Base-by-base conservation (phyloP, 352 stramenopile genomes). In the Phytophthora idaei region DNA sequence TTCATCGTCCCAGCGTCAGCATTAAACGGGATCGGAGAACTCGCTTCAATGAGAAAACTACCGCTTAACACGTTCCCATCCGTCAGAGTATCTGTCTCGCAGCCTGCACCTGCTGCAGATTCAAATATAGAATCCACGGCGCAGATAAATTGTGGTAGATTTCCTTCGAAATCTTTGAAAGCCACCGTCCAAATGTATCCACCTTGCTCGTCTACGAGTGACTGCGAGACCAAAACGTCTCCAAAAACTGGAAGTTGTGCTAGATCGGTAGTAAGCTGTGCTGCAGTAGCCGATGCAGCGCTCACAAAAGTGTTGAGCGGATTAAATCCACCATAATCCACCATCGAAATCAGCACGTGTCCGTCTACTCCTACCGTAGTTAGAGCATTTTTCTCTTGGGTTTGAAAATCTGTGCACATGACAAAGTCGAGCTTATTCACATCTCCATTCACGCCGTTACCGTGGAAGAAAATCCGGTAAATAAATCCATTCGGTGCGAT, bases 111-210 rank as follows among this genome's bases (percentile, higher is more conserved):
- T 2, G 62, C 41, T 36, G 39, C 63, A 3, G 28, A 21, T 14
- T 10, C 39, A 44, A 90, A 93, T 7, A 49, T 59, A 6, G 31
- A 14, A n/a, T 93, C 81, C 2, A 80, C 69, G 0, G 76, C 78
- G 36, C 85, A 94, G 32, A 94, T 90, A 28, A 93, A 93, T 57
- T 90, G 81, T 1, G 84, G 84, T 8, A 94, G 21, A 41, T 93
- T 76, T 0, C 82, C 86, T 51, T 91, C 62, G 5, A 70, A 82
- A 51, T 92, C 78, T 31, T 83, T 75, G 54, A 92, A 94, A 10
- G 83, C 86, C 2, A 94, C 67, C 0, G 84, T 94, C 87, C 87
- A 94, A 36, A 90, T 73, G 49, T 78, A 92, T 1, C 87, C 87
- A 14, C 85, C 87, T 50, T 92, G 80, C 5, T 80, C 60, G 39